Evolutionary conservation across 2,329 filamentous ascomycete genomes (phyloP).

Genomic region (Fusarium mexicanum): DNA sequence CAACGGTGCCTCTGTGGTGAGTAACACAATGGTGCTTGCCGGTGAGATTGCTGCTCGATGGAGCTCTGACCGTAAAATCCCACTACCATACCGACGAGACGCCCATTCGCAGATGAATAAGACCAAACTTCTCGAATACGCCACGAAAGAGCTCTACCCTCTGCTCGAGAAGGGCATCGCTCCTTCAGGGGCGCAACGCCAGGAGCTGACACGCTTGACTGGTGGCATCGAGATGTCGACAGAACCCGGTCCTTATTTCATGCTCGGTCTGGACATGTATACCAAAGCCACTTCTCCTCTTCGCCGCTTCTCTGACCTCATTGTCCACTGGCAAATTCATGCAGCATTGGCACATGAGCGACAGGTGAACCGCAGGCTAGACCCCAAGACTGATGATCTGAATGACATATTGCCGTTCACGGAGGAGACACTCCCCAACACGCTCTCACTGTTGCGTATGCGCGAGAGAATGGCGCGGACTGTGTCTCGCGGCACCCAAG

Average conservation of each 20-base stretch:
- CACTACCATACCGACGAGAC: conserved; percentile 67
- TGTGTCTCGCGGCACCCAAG: conserved; percentile 55
- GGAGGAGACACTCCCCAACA: conserved; percentile 51
- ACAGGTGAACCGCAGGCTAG: conserved; percentile 40
- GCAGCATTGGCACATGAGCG: conserved; percentile 62
- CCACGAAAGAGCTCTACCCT: conserved; percentile 49
- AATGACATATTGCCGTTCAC: conserved; percentile 59
- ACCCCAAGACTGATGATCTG: conserved; percentile 42
- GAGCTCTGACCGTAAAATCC: conserved; percentile 66
- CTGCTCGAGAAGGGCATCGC: conserved; percentile 45
- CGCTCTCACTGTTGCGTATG: conserved; percentile 61
- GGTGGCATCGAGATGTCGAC: conserved; percentile 64
- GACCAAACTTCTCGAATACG: conserved; percentile 50
- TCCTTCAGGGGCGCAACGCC: conserved; percentile 46
- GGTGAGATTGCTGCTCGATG: conserved; percentile 70
- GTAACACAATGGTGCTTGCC: conserved; percentile 66
- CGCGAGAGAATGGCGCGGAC: conserved; percentile 61
- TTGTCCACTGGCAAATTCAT: conserved; percentile 75
- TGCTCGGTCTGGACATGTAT: conserved; percentile 69
- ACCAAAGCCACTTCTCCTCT: conserved; percentile 72
- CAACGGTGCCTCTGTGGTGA: conserved; percentile 48
- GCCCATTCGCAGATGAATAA: conserved; percentile 52
- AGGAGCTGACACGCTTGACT: conserved; percentile 45
- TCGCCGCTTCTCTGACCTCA: conserved; percentile 70
- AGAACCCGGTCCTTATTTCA: conserved; percentile 64